Evolutionary conservation across 2,329 filamentous ascomycete species (phyloP).

Genomic region (Claviceps maximensis): DNA sequence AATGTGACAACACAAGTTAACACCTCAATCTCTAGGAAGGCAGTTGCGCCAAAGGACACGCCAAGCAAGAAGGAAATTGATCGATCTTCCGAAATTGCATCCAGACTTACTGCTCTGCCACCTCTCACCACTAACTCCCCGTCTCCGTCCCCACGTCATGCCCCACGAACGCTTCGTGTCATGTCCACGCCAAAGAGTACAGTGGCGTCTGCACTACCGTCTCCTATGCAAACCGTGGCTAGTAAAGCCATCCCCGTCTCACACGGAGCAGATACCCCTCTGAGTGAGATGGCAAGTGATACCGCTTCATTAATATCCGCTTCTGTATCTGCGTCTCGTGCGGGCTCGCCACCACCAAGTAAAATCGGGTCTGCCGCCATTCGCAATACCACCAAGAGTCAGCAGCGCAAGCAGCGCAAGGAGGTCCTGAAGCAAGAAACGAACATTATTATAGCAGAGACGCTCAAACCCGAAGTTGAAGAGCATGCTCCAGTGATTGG

Average conservation of each 20-base stretch:
- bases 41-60: background rate
- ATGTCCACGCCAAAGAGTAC: constrained; percentile 39
- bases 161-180: constrained; percentile 55
- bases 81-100: constrained; percentile 13
- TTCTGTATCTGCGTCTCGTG: constrained; percentile 53
- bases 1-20: background rate
- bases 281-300: constrained; percentile 64
- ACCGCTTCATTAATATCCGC: constrained; percentile 61
- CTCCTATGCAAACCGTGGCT: constrained; percentile 16
- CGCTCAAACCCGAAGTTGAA: constrained; percentile 37
- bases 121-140: constrained; percentile 29
- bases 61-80: constrained; percentile 1
- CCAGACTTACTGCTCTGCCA: constrained; percentile 38
- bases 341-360: constrained; percentile 53
- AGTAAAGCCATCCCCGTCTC: constrained; percentile 18
- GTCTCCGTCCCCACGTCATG: constrained; percentile 37
- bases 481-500: constrained; percentile 61
- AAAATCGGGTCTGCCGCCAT: constrained; percentile 57
- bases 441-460: constrained; percentile 38
- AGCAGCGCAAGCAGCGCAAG: constrained; percentile 63
- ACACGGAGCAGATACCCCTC: constrained; percentile 56
- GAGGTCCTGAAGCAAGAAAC: constrained; percentile 53
- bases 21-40: background rate
- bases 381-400: constrained; percentile 60
- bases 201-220: constrained; percentile 35